A percentile compares a stretch with the other conserved stretches of the same genome.
phyloP scores from a whole-genome alignment of 805 yeast species.

The Candida chauliodis region DNA sequence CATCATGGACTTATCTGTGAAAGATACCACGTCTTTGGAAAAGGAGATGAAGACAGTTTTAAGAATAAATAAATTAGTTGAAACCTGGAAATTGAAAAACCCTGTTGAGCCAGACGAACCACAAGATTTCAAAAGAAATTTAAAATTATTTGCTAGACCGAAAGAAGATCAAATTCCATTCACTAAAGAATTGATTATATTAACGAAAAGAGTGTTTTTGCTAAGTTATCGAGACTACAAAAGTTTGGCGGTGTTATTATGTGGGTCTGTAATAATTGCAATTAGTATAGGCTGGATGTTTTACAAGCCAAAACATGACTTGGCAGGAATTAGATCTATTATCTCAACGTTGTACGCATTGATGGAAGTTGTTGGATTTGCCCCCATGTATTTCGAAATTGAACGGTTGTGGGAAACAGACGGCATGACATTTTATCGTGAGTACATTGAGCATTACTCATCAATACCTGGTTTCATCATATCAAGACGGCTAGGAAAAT shows the following conservation, averaged over 20 bases:
- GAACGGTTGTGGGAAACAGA: conserved; percentile 38
- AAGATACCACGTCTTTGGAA: conserved; percentile 26
- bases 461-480: conserved; percentile 64
- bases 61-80: conserved; percentile 24
- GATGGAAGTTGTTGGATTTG: conserved; percentile 38
- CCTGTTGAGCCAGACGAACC: neutral
- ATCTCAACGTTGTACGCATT: conserved; percentile 36
- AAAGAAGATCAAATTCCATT: conserved; percentile 22
- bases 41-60: conserved; percentile 20
- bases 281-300: conserved; percentile 75
- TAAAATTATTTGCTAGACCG: conserved; percentile 13
- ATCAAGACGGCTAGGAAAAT: conserved; percentile 62
- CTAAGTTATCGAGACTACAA: conserved; percentile 30
- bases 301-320: conserved; percentile 54
- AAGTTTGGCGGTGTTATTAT: conserved; percentile 32
- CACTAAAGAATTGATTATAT: conserved; percentile 24
- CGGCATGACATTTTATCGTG: conserved; percentile 45
- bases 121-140: conserved; percentile 9
- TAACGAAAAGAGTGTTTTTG: conserved; percentile 33
- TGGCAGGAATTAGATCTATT: conserved; percentile 63
- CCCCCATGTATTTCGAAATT: conserved; percentile 37
- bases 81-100: conserved; percentile 14
- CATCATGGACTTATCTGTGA: conserved; percentile 35
- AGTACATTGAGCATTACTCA: conserved; percentile 65
- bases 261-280: conserved; percentile 49